phyloP scores from a whole-genome alignment of 345 rosid genomes.

The Populus euphratica region DNA sequence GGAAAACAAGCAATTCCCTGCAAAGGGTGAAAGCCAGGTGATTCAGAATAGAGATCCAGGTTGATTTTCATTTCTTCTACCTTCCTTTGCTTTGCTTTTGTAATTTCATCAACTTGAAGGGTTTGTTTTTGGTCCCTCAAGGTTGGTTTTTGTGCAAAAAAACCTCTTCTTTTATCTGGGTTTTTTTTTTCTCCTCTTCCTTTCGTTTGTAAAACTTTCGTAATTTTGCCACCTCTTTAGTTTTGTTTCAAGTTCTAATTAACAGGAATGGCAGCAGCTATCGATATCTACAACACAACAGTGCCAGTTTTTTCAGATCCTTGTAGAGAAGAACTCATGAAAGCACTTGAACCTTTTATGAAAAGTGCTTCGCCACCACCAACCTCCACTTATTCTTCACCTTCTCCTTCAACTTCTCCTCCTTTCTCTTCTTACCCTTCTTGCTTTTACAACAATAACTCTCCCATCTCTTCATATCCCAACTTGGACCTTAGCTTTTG shows the following conservation, averaged over 20 bases:
- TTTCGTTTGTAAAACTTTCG: not conserved
- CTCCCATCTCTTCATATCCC: constrained; percentile 6
- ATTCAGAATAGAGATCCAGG: constrained; percentile 81
- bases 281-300: constrained; percentile 55
- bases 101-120: constrained; percentile 45
- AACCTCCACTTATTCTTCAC: not conserved
- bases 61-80: not conserved
- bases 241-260: not conserved
- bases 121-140: constrained; percentile 60
- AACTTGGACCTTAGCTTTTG: constrained; percentile 22
- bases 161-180: constrained; percentile 7
- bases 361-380: constrained; percentile 27
- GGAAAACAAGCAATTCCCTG: constrained; percentile 45
- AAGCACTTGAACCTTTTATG: constrained; percentile 58
- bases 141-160: constrained; percentile 20
- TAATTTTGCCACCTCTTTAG: not conserved
- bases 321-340: constrained; percentile 78
- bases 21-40: constrained; percentile 54
- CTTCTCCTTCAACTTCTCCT: not conserved
- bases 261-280: constrained; percentile 46
- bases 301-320: constrained; percentile 34
- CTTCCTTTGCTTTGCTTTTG: constrained; percentile 12
- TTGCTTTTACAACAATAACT: constrained; percentile 33
- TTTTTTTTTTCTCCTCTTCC: not conserved
- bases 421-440: constrained; percentile 17